Conservation (phyloP, 2,329 filamentous ascomycete species). For the Phoma herbarum region DNA sequence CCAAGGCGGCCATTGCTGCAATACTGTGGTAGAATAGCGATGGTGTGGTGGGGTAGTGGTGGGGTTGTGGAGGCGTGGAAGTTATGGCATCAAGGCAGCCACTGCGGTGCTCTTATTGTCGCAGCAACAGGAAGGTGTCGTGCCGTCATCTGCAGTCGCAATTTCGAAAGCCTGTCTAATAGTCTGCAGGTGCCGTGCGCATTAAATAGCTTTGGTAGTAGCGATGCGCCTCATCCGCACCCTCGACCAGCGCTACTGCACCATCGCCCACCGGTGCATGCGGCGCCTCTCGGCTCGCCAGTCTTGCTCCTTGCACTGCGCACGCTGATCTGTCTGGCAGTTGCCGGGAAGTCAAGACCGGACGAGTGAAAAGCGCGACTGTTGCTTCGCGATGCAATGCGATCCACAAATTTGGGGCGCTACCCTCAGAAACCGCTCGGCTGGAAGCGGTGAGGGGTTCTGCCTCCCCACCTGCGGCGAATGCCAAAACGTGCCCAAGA, state of each 20-base stretch:
- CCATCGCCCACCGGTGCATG: background rate
- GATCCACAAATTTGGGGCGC: background rate
- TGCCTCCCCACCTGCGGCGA: background rate
- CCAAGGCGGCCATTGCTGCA: constrained; percentile 2
- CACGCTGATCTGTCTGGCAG: constrained; percentile 7
- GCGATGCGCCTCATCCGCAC: constrained; percentile 5
- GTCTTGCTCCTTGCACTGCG: background rate
- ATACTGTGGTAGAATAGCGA: no score
- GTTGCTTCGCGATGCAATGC: background rate
- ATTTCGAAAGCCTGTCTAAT: constrained; percentile 9
- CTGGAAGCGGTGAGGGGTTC: constrained; percentile 1
- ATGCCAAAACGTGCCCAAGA: background rate
- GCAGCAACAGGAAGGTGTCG: background rate
- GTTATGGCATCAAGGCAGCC: background rate
- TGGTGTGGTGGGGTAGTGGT: background rate
- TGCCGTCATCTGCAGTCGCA: constrained; percentile 11
- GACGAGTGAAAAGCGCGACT: constrained; percentile 1
- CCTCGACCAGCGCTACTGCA: background rate
- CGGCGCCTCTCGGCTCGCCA: background rate
- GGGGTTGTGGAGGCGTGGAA: background rate
- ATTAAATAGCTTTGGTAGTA: constrained; percentile 9
- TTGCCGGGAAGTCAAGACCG: background rate
- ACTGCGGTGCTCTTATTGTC: constrained; percentile 9
- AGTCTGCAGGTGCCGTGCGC: constrained; percentile 10
- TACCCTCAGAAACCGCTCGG: background rate